Evolutionary conservation across 2,329 filamentous ascomycete species (phyloP).

Genomic region (Ophiostoma novo-ulmi): DNA sequence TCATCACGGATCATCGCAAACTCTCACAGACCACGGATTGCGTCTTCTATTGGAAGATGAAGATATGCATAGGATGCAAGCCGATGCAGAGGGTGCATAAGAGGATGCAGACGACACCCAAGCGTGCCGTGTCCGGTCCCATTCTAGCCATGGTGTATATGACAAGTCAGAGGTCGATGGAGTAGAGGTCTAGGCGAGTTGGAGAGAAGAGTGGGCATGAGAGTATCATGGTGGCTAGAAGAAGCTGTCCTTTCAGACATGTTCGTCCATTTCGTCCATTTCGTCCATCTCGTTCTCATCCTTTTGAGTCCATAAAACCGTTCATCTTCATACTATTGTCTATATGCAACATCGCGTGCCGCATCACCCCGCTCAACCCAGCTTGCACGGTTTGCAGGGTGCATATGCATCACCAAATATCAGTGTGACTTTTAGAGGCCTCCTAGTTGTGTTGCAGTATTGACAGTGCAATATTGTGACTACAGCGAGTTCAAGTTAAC

Average conservation of each 20-base stretch:
- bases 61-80: neutral
- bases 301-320: neutral
- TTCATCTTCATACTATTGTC: neutral
- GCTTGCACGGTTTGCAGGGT: constrained; percentile 6
- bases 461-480: neutral
- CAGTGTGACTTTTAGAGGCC: constrained; percentile 1
- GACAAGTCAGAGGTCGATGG: constrained; percentile 2
- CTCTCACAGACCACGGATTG: neutral
- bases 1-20: neutral
- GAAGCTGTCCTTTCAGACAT: neutral
- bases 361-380: constrained; percentile 12
- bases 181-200: neutral
- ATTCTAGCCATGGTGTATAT: neutral
- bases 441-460: constrained; percentile 4
- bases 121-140: constrained; percentile 8
- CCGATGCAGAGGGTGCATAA: neutral
- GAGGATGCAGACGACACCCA: neutral
- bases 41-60: constrained; percentile 1
- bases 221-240: constrained; percentile 1
- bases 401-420: constrained; percentile 10
- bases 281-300: too few relatives aligned
- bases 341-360: constrained; percentile 2
- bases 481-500: neutral
- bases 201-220: neutral
- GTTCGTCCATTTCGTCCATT: neutral